Percentiles rank a stretch among this genome's conserved stretches.
These are phyloP conservation scores for Mycena galericulata DNA, from an alignment of 768 basidiomycete species.

Conservation along the genomic window DNA sequence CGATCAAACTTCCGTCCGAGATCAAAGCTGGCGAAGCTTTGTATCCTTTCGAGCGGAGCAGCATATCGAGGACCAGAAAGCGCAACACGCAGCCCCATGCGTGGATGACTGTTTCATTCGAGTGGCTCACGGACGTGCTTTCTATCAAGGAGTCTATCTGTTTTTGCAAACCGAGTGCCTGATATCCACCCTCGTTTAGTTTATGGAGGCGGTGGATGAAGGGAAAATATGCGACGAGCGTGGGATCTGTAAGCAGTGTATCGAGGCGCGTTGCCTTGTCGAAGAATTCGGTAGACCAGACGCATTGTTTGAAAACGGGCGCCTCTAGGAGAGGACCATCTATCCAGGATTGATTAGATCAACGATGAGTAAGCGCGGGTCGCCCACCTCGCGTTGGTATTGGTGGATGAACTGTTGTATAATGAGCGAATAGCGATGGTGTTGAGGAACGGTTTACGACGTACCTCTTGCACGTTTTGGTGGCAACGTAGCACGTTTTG, in stretches of 20 bases:
- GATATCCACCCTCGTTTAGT: neutral
- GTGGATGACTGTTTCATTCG: too few relatives aligned
- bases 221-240: neutral
- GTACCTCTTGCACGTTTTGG: too few relatives aligned
- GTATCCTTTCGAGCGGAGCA: neutral
- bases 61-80: conserved; percentile 1
- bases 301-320: neutral
- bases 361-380: too few relatives aligned
- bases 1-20: neutral
- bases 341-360: too few relatives aligned
- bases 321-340: neutral
- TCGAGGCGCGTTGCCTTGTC: neutral
- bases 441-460: too few relatives aligned
- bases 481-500: too few relatives aligned
- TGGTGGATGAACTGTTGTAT: too few relatives aligned
- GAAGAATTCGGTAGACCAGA: conserved; percentile 2
- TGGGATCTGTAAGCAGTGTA: neutral
- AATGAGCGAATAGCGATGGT: too few relatives aligned
- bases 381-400: too few relatives aligned
- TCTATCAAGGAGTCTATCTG: neutral
- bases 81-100: conserved; percentile 2
- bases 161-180: neutral
- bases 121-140: too few relatives aligned
- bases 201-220: neutral
- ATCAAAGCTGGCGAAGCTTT: neutral